Conservation (phyloP, 2,329 filamentous ascomycete genomes). For the Aureobasidium pullulans region DNA sequence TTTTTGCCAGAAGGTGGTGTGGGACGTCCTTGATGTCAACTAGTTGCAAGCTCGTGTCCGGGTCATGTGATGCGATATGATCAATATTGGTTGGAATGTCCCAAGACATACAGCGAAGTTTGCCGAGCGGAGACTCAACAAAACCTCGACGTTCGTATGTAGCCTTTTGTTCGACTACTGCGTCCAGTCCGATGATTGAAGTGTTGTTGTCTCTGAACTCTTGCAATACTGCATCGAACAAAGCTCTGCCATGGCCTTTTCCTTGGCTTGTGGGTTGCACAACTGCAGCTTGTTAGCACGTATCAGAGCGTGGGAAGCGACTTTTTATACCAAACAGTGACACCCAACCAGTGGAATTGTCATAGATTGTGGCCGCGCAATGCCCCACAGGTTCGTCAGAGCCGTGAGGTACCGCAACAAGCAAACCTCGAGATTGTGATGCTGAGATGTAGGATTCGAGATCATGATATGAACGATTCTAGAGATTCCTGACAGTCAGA, state of each 20-base stretch:
- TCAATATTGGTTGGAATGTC: not conserved
- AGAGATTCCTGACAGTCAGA: not conserved
- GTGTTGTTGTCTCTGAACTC: constrained; percentile 20
- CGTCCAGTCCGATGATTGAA: constrained; percentile 29
- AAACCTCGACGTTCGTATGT: constrained; percentile 31
- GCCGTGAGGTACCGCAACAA: constrained; percentile 25
- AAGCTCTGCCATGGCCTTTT: constrained; percentile 25
- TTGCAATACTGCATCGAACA: constrained; percentile 26
- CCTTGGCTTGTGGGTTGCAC: constrained; percentile 26
- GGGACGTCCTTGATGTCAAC: constrained; percentile 23
- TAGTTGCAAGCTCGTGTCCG: constrained; percentile 11
- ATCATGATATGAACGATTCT: constrained; percentile 30
- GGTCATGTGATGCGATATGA: constrained; percentile 8
- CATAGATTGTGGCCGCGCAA: constrained; percentile 27
- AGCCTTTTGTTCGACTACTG: constrained; percentile 29
- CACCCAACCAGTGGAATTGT: constrained; percentile 32
- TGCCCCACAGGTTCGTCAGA: constrained; percentile 25
- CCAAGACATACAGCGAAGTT: constrained; percentile 22
- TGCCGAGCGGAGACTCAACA: constrained; percentile 20
- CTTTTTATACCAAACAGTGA: constrained; percentile 26
- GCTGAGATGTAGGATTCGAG: constrained; percentile 25
- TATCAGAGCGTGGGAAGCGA: not conserved
- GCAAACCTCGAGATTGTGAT: constrained; percentile 24
- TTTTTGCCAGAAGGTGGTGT: constrained; percentile 18
- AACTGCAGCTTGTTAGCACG: constrained; percentile 13